Evolutionary conservation across 305 asterid genomes (phyloP).

Genomic region (Fraxinus sp.): DNA sequence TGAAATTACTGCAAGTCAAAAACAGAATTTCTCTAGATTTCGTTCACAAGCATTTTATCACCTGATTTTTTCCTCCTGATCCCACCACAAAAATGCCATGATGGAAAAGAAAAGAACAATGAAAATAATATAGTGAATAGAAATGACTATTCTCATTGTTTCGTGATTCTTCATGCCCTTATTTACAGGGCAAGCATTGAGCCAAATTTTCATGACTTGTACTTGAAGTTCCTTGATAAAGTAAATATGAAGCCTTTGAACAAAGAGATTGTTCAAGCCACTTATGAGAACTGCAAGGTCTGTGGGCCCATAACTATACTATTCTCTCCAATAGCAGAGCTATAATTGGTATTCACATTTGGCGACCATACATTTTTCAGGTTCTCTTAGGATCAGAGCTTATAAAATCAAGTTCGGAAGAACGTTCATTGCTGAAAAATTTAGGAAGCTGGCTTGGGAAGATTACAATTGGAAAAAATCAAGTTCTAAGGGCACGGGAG

Average conservation of each 20-base stretch:
- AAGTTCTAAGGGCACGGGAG: slow-evolving; percentile 86
- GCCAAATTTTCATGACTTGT: slow-evolving; percentile 95
- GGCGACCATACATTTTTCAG: slow-evolving; percentile 40
- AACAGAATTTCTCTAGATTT: not conserved
- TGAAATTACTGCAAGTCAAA: not conserved
- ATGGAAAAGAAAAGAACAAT: not conserved
- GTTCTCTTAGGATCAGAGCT: slow-evolving; percentile 97
- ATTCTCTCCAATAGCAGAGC: not conserved
- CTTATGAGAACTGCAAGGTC: slow-evolving; percentile 99
- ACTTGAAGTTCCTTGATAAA: slow-evolving; percentile 94
- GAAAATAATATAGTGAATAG: not conserved
- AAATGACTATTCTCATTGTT: not conserved
- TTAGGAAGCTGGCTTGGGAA: slow-evolving; percentile 99
- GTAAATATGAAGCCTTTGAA: slow-evolving; percentile 70
- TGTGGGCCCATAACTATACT: slow-evolving; percentile 6
- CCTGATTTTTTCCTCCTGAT: not conserved
- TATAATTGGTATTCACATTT: slow-evolving; percentile 17
- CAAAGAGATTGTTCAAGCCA: slow-evolving; percentile 80
- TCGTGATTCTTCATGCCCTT: slow-evolving; percentile 20
- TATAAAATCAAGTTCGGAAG: slow-evolving; percentile 93
- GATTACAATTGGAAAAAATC: slow-evolving; percentile 94
- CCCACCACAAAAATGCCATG: not conserved
- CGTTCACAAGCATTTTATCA: not conserved
- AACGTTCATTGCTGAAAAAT: slow-evolving; percentile 90
- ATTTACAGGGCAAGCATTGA: slow-evolving; percentile 92